Base-by-base conservation (phyloP, 176 grass and related monocot genomes). In the Paspalum notatum region DNA sequence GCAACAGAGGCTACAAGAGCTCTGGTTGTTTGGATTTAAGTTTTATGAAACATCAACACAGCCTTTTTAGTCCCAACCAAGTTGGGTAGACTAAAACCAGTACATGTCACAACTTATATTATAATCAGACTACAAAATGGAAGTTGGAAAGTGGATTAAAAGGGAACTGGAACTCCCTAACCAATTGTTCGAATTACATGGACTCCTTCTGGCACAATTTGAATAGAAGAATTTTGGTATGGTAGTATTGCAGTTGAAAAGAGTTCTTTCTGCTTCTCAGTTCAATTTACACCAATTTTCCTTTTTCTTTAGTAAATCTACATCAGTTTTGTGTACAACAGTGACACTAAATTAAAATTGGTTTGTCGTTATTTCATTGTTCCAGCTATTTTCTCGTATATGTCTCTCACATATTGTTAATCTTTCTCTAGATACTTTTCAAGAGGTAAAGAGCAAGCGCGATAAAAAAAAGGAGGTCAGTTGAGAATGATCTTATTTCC, bases 381-480 rank as follows among this genome's bases (percentile, higher is more conserved):
- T 65, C 44, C 45, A 69, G 7, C 51, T 68, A 52, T 53, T 45
- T 43, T 72, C 59, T 75, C 10, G 42, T 62, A 63, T 62, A 71
- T 7, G 41, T 9, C 83, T 9, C 83, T 88, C 24, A 84, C 18
- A 75, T 80, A 15, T 62, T 84, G 27, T 27, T 64, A 11, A 77
- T 85, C 21, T 81, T 85, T 75, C 61, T 85, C 7, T 78, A 95
- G 89, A 89, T 90, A 89, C 87, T 53, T 95, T 92, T 78, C 87
- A 87, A 80, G 89, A 95, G 88, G 93, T 95, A 54, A 95, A 95
- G 80, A 92, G 85, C 85, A 95, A 95, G 71, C 84, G 93, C 7
- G 89, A 92, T 47, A 95, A 95, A 81, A 95, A 95, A 92, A 94
- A 89, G 72, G 93, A 92, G 86, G 89, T 95, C 47, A 84, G 87